These are phyloP conservation scores for Leccinum pellstonianum DNA, from an alignment of 768 basidiomycete genomes.

Conservation along the genomic window DNA sequence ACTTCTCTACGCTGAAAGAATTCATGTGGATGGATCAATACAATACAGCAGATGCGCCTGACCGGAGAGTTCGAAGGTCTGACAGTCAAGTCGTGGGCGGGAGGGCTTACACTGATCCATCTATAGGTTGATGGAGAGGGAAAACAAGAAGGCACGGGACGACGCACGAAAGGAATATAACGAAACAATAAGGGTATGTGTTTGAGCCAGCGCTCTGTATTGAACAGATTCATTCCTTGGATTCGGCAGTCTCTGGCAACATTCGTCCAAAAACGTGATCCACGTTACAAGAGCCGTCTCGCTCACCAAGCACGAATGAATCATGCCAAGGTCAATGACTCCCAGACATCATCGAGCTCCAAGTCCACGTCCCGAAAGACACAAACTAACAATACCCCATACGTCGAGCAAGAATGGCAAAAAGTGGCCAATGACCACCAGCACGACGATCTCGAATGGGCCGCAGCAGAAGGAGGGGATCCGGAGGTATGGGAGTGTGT, in stretches of 20 bases:
- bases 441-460: slow-evolving; percentile 67
- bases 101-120: not conserved
- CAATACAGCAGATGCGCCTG: slow-evolving; percentile 81
- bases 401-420: slow-evolving; percentile 92
- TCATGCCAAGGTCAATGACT: slow-evolving; percentile 25
- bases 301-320: slow-evolving; percentile 45
- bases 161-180: slow-evolving; percentile 90
- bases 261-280: slow-evolving; percentile 85
- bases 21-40: slow-evolving; percentile 88
- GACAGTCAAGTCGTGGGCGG: slow-evolving; percentile 9
- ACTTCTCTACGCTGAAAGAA: slow-evolving; percentile 83
- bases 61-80: slow-evolving; percentile 77
- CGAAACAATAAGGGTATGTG: slow-evolving; percentile 77
- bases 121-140: slow-evolving; percentile 85
- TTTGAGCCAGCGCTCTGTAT: not conserved
- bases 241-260: slow-evolving; percentile 59
- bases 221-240: not conserved
- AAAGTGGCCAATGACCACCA: slow-evolving; percentile 43
- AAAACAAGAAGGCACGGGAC: slow-evolving; percentile 90
- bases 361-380: slow-evolving; percentile 30
- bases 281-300: slow-evolving; percentile 73
- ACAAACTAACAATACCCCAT: slow-evolving; percentile 37
- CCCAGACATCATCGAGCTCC: slow-evolving; percentile 31
- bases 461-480: slow-evolving; percentile 65
- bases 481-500: slow-evolving; percentile 92